A percentile compares a stretch with the other conserved stretches of the same genome.
Conservation (phyloP, 2,329 filamentous ascomycete genomes). For the Leptographium flavum region DNA sequence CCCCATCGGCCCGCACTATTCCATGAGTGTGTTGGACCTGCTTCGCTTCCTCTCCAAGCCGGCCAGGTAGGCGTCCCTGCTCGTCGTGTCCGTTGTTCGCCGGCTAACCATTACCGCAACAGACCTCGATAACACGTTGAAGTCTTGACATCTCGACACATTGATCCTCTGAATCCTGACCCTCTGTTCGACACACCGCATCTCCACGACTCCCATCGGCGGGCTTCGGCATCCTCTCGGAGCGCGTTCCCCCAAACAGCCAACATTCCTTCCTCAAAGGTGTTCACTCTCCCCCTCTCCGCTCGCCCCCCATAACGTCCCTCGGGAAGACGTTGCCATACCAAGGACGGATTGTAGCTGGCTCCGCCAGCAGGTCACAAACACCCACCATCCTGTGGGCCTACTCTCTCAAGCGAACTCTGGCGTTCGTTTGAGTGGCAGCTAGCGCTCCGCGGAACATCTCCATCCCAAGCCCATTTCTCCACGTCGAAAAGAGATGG, state of each 20-base stretch:
- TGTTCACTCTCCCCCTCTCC: conserved; percentile 69
- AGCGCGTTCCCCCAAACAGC: conserved; percentile 28
- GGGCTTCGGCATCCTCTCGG: conserved; percentile 52
- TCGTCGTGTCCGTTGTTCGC: neutral
- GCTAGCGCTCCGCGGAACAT: conserved; percentile 81
- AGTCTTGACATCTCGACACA: too few relatives aligned
- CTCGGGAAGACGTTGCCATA: conserved; percentile 42
- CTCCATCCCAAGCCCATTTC: neutral
- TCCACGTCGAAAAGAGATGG: conserved; percentile 50
- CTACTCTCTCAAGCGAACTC: conserved; percentile 91
- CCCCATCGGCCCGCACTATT: conserved; percentile 21
- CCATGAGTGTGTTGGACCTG: conserved; percentile 85
- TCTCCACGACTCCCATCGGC: conserved; percentile 21
- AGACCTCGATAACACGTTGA: conserved; percentile 47
- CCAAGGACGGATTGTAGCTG: conserved; percentile 50
- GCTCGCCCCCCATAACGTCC: conserved; percentile 86
- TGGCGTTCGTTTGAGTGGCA: conserved; percentile 95
- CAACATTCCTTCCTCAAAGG: conserved; percentile 81
- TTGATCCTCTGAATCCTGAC: too few relatives aligned
- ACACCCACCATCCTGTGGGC: conserved; percentile 63
- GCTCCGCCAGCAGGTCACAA: conserved; percentile 66
- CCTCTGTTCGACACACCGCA: too few relatives aligned
- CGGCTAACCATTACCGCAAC: neutral
- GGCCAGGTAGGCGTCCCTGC: conserved; percentile 59
- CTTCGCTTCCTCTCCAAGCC: conserved; percentile 89